Conservation (phyloP, 2,329 filamentous ascomycete genomes). For the Sarocladium kiliense region DNA sequence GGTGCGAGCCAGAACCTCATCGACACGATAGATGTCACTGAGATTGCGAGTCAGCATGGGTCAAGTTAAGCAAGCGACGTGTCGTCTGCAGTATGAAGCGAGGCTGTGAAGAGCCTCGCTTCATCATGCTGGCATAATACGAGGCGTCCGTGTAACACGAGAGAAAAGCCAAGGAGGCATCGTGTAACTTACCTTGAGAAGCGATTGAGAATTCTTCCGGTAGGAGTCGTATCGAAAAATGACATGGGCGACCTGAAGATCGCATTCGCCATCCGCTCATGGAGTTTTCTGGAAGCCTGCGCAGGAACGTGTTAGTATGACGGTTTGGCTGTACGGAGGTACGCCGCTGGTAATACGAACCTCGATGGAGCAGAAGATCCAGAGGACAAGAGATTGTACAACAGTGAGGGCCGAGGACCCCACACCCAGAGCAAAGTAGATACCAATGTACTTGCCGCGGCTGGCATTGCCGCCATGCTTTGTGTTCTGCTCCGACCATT, state of each 20-base stretch:
- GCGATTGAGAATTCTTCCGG: conserved; percentile 91
- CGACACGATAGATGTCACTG: conserved; percentile 74
- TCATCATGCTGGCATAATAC: not conserved
- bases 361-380: conserved; percentile 99
- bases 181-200: conserved; percentile 67
- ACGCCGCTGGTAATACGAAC: conserved; percentile 36
- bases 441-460: conserved; percentile 84
- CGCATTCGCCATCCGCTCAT: conserved; percentile 94
- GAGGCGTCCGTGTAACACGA: not conserved
- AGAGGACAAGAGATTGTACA: conserved; percentile 86
- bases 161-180: conserved; percentile 23
- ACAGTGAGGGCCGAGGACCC: conserved; percentile 82
- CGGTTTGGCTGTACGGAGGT: not conserved
- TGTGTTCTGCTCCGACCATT: conserved; percentile 81
- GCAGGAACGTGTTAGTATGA: conserved; percentile 11
- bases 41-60: conserved; percentile 19
- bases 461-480: conserved; percentile 62
- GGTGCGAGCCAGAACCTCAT: conserved; percentile 89
- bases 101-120: not conserved
- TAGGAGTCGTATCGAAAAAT: conserved; percentile 96
- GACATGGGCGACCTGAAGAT: conserved; percentile 98
- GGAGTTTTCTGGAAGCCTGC: conserved; percentile 87
- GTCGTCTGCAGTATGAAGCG: not conserved
- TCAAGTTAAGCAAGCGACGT: not conserved
- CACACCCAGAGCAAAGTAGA: conserved; percentile 93